Percentiles rank a stretch among this genome's conserved stretches.
These are phyloP conservation scores for Sarcomyxa edulis DNA, from an alignment of 768 basidiomycete genomes.

Conservation along the genomic window DNA sequence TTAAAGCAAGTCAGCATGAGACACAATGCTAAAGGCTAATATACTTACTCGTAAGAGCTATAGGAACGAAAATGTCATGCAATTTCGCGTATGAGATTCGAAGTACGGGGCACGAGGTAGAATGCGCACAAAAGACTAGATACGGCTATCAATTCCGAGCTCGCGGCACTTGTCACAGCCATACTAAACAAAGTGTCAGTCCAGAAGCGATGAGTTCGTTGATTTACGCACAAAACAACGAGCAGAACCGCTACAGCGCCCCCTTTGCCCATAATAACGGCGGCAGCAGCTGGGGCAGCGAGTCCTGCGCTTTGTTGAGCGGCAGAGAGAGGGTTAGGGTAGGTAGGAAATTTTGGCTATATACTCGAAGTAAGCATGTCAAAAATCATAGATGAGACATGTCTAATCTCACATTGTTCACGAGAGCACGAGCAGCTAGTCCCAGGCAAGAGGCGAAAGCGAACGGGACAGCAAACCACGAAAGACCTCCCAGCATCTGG, in stretches of 20 bases:
- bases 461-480: slow-evolving; percentile 54
- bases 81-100: too few species aligned
- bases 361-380: background rate
- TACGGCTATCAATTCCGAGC: slow-evolving; percentile 40
- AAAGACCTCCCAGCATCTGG: slow-evolving; percentile 53
- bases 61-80: too few species aligned
- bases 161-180: slow-evolving; percentile 43
- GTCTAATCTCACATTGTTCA: slow-evolving; percentile 24
- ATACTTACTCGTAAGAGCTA: slow-evolving; percentile 42
- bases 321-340: slow-evolving; percentile 34
- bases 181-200: slow-evolving; percentile 26
- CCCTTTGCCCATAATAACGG: slow-evolving; percentile 38
- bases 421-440: slow-evolving; percentile 32
- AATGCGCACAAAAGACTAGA: slow-evolving; percentile 34
- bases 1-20: background rate
- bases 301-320: slow-evolving; percentile 36
- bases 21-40: too few species aligned
- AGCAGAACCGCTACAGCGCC: slow-evolving; percentile 39
- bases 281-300: slow-evolving; percentile 41
- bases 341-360: slow-evolving; percentile 50
- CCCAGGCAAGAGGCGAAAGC: slow-evolving; percentile 44
- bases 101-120: slow-evolving; percentile 2
- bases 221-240: slow-evolving; percentile 30
- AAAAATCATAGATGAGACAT: slow-evolving; percentile 2
- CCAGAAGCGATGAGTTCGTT: background rate